Evolutionary conservation across 2,329 filamentous ascomycete genomes (phyloP), one percentile per base, ranked within the genome.

Genomic region (Aspergillus costaricaensis): DNA sequence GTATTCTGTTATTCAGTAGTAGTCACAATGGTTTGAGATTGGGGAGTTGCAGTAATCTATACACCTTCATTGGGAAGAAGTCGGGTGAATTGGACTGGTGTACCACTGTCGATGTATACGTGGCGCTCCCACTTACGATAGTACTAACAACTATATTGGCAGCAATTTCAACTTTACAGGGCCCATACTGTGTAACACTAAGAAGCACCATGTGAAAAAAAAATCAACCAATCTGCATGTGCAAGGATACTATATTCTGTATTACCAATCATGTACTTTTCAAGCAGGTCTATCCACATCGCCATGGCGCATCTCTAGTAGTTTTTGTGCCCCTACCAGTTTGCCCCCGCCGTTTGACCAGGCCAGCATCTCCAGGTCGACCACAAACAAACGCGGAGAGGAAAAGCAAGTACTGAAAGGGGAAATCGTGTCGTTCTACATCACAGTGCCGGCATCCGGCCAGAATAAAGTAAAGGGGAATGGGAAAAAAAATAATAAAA

Each of bases 261-360:
- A 61, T 62, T 57, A 52, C 51, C 60, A 58, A 53, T 55, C 61
- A 54, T 57, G 36, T 61, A 61, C 61, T 61, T 60, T 63, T 58
- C 39, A 39, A 43, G 44, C 41, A 47, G 39, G 58, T 63, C 61
- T 63, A 63, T 63, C 61, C 55, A 61, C 60, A 57, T 27, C 15
- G 48, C 36, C 27, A 58, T 61, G 30, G 44, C 53, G 19, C 36
- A 58, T 61, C 58, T 61, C 58, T 61, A 63, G 50, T 61, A 63
- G 50, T 50, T 63, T 32, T 57, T 59, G 47, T 25, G 17, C 32
- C 50, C 27, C 27, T 41, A 5, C 14, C 38, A 21, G 21, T 43
- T 36, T 54, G 25, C 39, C 12, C 49, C 17, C 56, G 10, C 12
- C 39, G 23, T 27, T 36, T 19, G 36, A 38, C 10, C 14, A 7